Percentiles rank a stretch among this genome's conserved stretches.
These are phyloP conservation scores for Cyberlindnera suaveolens DNA, from an alignment of 805 yeast genomes.

Conservation along the genomic window DNA sequence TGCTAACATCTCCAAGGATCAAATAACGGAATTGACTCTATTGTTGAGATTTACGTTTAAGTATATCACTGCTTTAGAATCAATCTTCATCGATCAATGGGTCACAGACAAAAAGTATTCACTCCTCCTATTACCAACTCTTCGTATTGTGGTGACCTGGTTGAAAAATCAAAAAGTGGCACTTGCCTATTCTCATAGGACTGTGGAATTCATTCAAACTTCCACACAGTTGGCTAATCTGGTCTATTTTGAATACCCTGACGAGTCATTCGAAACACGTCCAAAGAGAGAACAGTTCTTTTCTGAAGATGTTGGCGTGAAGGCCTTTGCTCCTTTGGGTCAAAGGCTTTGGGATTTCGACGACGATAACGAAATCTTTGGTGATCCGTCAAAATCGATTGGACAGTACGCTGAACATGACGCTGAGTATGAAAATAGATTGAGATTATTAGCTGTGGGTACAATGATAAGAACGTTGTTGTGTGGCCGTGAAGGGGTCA, in stretches of 20 bases:
- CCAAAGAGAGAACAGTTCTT: constrained; percentile 51
- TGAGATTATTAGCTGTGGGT: constrained; percentile 31
- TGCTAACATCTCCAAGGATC: constrained; percentile 14
- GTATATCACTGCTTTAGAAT: constrained; percentile 30
- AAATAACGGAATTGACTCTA: constrained; percentile 6
- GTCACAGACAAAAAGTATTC: constrained; percentile 14
- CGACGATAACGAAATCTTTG: constrained; percentile 30
- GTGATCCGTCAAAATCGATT: constrained; percentile 15
- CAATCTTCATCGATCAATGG: constrained; percentile 27
- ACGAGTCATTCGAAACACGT: constrained; percentile 16
- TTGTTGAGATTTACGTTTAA: constrained; percentile 37
- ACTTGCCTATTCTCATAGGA: constrained; percentile 28
- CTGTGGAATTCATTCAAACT: constrained; percentile 26
- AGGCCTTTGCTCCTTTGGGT: constrained; percentile 53
- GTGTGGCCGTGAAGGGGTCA: constrained; percentile 24
- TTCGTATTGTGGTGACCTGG: constrained; percentile 55
- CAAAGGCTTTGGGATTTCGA: constrained; percentile 54
- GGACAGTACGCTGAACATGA: constrained; percentile 24
- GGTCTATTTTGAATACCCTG: constrained; percentile 13
- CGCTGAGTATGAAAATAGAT: constrained; percentile 24
- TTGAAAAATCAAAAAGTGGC: constrained; percentile 43
- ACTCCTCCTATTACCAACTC: constrained; percentile 27
- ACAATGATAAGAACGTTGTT: constrained; percentile 26
- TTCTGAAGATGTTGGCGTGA: constrained; percentile 56
- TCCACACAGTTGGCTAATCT: constrained; percentile 27